A percentile compares a stretch with the other conserved stretches of the same genome.
These are phyloP conservation scores for Bryoglossum gracile DNA, from an alignment of 495 filamentous ascomycete species.

Conservation along the genomic window DNA sequence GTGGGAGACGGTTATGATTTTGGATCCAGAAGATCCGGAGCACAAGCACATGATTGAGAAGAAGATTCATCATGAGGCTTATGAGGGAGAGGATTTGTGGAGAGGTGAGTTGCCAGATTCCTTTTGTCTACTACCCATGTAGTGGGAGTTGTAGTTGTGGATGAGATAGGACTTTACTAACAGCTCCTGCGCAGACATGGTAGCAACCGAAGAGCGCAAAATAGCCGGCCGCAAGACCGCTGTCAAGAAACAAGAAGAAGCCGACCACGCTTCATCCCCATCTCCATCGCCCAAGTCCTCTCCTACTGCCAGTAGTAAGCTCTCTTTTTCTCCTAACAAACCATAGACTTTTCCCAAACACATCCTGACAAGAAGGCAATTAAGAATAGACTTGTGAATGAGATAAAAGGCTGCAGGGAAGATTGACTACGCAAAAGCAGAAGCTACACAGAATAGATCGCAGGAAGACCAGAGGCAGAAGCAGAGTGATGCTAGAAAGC, in stretches of 20 bases:
- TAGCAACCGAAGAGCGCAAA: constrained; percentile 66
- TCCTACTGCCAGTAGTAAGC: too few species aligned
- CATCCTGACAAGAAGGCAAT: constrained; percentile 5
- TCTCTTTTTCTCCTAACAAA: too few species aligned
- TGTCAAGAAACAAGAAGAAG: constrained; percentile 43
- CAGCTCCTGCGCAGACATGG: constrained; percentile 57
- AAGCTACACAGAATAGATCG: constrained; percentile 11
- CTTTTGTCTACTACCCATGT: neutral
- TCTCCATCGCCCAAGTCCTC: neutral
- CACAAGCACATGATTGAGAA: constrained; percentile 69
- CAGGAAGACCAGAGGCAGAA: constrained; percentile 24
- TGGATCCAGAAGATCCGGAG: constrained; percentile 62
- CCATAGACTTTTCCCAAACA: too few species aligned
- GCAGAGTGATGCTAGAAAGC: constrained; percentile 8
- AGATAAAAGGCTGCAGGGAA: constrained; percentile 21
- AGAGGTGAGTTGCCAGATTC: constrained; percentile 46
- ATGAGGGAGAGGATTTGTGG: constrained; percentile 81
- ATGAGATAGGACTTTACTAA: too few species aligned
- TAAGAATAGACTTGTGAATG: constrained; percentile 11
- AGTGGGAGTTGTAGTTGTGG: constrained; percentile 1
- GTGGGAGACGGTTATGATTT: constrained; percentile 65
- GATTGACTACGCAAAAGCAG: constrained; percentile 11
- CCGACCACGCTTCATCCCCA: neutral
- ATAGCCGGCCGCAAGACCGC: constrained; percentile 50
- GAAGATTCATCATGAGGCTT: constrained; percentile 61